A percentile compares a stretch with the other conserved stretches of the same genome.
Conservation (phyloP, 176 grass and related monocot genomes). For the Bolboschoenus planiculmis region DNA sequence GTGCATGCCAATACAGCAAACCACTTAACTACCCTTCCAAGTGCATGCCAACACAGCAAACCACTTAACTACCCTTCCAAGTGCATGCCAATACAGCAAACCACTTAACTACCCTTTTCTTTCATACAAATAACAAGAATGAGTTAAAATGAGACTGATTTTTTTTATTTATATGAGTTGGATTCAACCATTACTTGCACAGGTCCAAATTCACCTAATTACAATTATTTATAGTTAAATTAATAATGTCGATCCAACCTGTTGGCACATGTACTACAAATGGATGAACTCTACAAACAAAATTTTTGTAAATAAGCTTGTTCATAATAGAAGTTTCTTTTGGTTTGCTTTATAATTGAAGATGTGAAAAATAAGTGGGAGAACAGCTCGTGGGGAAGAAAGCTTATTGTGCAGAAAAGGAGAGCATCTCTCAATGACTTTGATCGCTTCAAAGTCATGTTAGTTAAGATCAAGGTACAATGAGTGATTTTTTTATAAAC, state of each 20-base stretch:
- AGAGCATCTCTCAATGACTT: slow-evolving; percentile 92
- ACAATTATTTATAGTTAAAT: not conserved
- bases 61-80: not conserved
- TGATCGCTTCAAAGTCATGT: slow-evolving; percentile 91
- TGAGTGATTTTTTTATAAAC: not conserved
- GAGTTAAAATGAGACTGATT: not conserved
- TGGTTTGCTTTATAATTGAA: slow-evolving; percentile 4
- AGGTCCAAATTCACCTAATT: not conserved
- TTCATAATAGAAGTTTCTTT: not conserved
- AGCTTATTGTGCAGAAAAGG: slow-evolving; percentile 92
- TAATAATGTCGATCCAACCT: not conserved
- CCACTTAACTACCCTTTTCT: not conserved
- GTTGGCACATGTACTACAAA: not conserved
- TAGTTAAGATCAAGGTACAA: slow-evolving; percentile 80
- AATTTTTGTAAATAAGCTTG: not conserved
- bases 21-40: not conserved
- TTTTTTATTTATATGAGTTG: not conserved
- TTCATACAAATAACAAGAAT: not conserved
- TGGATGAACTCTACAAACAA: not conserved
- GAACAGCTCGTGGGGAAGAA: slow-evolving; percentile 94
- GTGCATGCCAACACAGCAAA: not conserved
- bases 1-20: not conserved
- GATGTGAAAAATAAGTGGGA: slow-evolving; percentile 95
- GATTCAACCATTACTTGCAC: not conserved
- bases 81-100: no score